Conservation (phyloP, 225 moss, liverwort and hornwort species). For the Bryum argenteum region DNA sequence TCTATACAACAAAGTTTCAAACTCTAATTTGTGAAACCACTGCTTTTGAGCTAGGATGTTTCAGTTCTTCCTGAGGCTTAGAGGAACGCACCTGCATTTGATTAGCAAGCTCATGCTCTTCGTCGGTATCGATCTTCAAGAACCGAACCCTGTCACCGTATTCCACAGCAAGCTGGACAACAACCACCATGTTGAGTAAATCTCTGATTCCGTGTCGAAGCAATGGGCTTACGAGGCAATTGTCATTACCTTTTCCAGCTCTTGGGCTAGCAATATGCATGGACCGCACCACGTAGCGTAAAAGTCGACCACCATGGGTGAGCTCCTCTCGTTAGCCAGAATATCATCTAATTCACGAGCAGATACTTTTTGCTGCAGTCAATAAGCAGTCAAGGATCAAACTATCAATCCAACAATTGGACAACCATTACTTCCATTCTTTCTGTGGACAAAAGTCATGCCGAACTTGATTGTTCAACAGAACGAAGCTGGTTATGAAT, state of each 20-base stretch:
- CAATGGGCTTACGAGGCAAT: neutral
- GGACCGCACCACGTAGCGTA: conserved; percentile 99
- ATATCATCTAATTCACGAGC: conserved; percentile 94
- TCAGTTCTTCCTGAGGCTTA: too few species aligned
- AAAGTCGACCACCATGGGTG: conserved; percentile 95
- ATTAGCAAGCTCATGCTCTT: conserved; percentile 90
- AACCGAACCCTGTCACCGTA: conserved; percentile 81
- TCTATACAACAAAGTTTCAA: too few species aligned
- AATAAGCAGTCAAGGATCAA: conserved; percentile 11
- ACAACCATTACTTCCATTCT: neutral
- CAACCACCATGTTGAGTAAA: conserved; percentile 24
- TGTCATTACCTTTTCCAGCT: conserved; percentile 75
- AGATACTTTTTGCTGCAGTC: conserved; percentile 83
- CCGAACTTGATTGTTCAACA: too few species aligned
- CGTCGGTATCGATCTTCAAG: conserved; percentile 95
- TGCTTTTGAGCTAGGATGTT: too few species aligned
- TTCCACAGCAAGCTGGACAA: conserved; percentile 80
- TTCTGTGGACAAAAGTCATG: too few species aligned
- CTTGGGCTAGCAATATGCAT: conserved; percentile 91
- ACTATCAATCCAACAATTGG: conserved; percentile 16
- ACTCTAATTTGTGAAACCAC: too few species aligned
- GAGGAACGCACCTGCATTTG: conserved; percentile 78
- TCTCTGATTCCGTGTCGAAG: neutral
- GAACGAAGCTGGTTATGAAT: neutral
- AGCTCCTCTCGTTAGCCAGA: conserved; percentile 71